Percentiles rank a stretch among this genome's conserved stretches.
Conservation (phyloP, 192 early-diverging fungal genomes). For the Cladochytrium replicatum region DNA sequence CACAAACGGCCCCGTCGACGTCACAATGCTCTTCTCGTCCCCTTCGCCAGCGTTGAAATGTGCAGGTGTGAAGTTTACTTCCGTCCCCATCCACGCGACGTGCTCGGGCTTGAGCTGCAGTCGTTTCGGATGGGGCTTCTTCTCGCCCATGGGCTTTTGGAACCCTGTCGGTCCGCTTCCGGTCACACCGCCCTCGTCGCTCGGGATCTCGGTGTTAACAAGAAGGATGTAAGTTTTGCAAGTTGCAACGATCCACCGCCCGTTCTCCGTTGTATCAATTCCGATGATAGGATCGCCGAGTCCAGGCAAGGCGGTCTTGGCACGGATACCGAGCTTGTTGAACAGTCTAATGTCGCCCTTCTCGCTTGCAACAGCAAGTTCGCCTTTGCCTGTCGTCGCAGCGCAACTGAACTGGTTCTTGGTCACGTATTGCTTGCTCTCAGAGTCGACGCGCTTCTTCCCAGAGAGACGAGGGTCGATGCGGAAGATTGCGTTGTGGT, state of each 20-base stretch:
- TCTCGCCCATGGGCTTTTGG: constrained; percentile 38
- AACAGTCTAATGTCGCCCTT: constrained; percentile 72
- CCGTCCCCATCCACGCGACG: constrained; percentile 51
- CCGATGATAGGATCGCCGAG: constrained; percentile 66
- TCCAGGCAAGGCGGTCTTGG: constrained; percentile 60
- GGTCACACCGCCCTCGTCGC: constrained; percentile 26
- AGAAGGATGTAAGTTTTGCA: constrained; percentile 64
- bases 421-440: constrained; percentile 52
- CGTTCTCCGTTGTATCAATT: constrained; percentile 64
- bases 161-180: constrained; percentile 46
- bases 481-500: constrained; percentile 57
- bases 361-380: constrained; percentile 53
- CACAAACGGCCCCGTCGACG: constrained; percentile 71
- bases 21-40: constrained; percentile 62
- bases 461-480: constrained; percentile 65
- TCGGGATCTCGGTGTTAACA: constrained; percentile 48
- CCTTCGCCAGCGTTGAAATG: constrained; percentile 61
- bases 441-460: constrained; percentile 44
- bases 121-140: constrained; percentile 42
- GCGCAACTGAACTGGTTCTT: constrained; percentile 52
- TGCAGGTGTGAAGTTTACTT: constrained; percentile 60
- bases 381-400: constrained; percentile 53
- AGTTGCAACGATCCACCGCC: constrained; percentile 65
- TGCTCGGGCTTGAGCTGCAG: constrained; percentile 65
- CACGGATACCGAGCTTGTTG: constrained; percentile 52